Evolutionary conservation across 23 red algal genomes (phyloP).

Genomic region (Gracilaria domingensis): DNA sequence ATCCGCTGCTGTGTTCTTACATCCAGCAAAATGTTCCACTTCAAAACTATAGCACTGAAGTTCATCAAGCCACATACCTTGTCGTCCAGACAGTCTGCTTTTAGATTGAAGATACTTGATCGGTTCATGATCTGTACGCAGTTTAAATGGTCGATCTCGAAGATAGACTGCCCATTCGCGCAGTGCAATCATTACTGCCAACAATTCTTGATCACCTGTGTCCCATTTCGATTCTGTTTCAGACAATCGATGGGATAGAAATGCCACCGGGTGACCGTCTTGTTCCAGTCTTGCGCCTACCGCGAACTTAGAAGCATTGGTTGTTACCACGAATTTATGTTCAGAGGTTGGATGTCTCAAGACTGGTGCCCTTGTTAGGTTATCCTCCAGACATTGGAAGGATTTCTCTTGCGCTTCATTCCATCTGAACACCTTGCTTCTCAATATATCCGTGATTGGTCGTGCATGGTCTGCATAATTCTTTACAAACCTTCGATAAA

Average conservation of each 20-base stretch:
- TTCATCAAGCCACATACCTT: neutral
- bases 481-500: too few relatives aligned
- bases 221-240: neutral
- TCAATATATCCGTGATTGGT: too few relatives aligned
- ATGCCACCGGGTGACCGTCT: neutral
- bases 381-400: neutral
- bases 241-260: neutral
- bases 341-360: neutral
- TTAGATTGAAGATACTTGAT: neutral
- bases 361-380: neutral
- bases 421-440: too few relatives aligned
- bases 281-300: neutral
- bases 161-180: neutral
- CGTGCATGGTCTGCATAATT: too few relatives aligned
- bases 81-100: neutral
- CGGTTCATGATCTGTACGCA: neutral
- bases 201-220: slow-evolving; percentile 11
- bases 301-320: neutral
- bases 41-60: neutral
- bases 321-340: neutral
- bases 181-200: neutral
- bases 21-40: neutral
- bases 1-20: neutral
- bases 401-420: neutral
- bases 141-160: neutral